These are phyloP conservation scores for Geranium rotundifolium DNA, from an alignment of 345 rosid genomes.

Conservation along the genomic window DNA sequence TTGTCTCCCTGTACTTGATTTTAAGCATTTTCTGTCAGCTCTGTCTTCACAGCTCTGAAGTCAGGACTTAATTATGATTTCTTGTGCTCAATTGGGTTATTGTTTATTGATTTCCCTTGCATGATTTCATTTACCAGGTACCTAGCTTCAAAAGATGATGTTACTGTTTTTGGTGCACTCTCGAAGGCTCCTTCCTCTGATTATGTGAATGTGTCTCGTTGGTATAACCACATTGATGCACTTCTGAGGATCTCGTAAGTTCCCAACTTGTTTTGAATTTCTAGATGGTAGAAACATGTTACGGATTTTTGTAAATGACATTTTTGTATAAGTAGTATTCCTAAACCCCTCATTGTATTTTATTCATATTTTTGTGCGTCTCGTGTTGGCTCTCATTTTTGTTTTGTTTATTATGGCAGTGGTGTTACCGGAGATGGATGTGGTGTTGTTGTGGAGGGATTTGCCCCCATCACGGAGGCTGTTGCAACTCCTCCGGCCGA, in stretches of 20 bases:
- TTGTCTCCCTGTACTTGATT: background rate
- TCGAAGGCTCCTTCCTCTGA: slow-evolving; percentile 49
- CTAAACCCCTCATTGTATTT: background rate
- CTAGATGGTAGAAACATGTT: background rate
- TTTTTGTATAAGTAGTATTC: background rate
- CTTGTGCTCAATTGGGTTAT: background rate
- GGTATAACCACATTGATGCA: slow-evolving; percentile 87
- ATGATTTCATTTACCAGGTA: slow-evolving; percentile 25
- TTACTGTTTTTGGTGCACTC: slow-evolving; percentile 47
- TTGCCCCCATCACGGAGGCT: slow-evolving; percentile 36
- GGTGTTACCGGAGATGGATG: slow-evolving; percentile 75
- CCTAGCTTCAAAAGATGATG: slow-evolving; percentile 91
- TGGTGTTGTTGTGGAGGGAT: slow-evolving; percentile 64
- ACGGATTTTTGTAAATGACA: no score
- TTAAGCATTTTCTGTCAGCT: no score
- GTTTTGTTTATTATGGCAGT: slow-evolving; percentile 18
- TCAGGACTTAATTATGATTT: no score
- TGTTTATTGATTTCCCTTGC: background rate
- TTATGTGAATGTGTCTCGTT: slow-evolving; percentile 55
- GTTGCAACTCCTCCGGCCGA: slow-evolving; percentile 70
- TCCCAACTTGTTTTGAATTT: background rate
- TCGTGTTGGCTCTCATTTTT: background rate
- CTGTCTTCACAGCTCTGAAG: background rate
- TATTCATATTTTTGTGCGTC: background rate
- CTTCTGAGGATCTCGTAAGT: slow-evolving; percentile 92